These are phyloP conservation scores for Sinapis alba DNA, from an alignment of 441 rosid species.

Conservation along the genomic window DNA sequence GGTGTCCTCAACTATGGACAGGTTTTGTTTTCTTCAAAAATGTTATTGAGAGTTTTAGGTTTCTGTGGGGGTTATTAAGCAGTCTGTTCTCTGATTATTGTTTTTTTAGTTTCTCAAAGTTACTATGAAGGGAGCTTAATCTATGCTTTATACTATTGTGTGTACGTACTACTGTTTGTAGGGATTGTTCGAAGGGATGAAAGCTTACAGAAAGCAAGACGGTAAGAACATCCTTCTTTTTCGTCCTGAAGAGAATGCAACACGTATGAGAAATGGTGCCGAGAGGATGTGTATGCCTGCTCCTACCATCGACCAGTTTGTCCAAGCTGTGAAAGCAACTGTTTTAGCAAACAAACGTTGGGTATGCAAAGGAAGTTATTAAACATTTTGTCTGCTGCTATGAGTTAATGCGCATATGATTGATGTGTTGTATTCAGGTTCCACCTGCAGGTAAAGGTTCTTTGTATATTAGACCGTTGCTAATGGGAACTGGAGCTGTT, in stretches of 20 bases:
- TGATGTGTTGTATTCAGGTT: slow-evolving; percentile 46
- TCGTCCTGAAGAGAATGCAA: slow-evolving; percentile 79
- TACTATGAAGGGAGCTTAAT: no score
- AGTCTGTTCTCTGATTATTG: neutral
- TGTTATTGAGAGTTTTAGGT: neutral
- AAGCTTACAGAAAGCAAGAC: slow-evolving; percentile 69
- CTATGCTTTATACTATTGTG: neutral
- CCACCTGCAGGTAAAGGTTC: slow-evolving; percentile 82
- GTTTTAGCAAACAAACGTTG: slow-evolving; percentile 77
- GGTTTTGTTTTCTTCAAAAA: slow-evolving; percentile 46
- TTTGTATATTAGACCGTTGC: slow-evolving; percentile 68
- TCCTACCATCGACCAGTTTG: slow-evolving; percentile 66
- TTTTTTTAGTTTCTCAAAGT: slow-evolving; percentile 1
- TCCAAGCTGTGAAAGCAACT: slow-evolving; percentile 65
- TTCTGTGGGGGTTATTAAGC: neutral
- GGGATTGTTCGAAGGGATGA: slow-evolving; percentile 80
- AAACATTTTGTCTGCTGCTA: neutral
- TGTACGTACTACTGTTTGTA: slow-evolving; percentile 19
- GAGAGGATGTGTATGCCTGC: slow-evolving; percentile 85
- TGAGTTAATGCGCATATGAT: neutral
- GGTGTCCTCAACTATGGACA: slow-evolving; percentile 95
- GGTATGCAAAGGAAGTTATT: slow-evolving; percentile 39
- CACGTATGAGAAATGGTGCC: slow-evolving; percentile 70
- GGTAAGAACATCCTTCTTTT: slow-evolving; percentile 57
- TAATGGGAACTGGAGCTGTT: slow-evolving; percentile 79